Base-by-base conservation (phyloP, 2,329 filamentous ascomycete genomes). In the Parastagonospora avenae region DNA sequence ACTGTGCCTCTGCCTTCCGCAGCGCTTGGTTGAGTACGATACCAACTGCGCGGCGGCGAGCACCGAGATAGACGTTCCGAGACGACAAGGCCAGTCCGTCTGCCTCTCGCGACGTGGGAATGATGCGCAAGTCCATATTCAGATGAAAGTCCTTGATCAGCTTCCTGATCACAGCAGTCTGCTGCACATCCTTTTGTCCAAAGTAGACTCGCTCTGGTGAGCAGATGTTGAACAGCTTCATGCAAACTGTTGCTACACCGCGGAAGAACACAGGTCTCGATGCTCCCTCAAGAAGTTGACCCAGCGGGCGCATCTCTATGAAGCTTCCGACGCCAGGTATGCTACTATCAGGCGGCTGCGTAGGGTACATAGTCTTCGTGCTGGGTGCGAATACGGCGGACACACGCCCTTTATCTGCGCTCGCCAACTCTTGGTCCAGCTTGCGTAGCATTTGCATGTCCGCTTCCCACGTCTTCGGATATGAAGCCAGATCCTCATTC, bases 161-260 rank as follows among this genome's bases (percentile, higher is more conserved):
- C 38, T 89, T 85, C 66, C 85, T 87, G 66, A 99, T 90, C 9
- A 99, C 84, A 14, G 96, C 90, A 0, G 92, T 96, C 76, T 99
- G 94, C 79, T 99, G 94, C 15, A 97, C 86, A 73, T 99, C 94
- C 77, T 99, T 99, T 74, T 97, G 94, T 4, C 94, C 94, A 78
- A 99, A 97, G 76, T 96, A 94, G 4, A 91, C 90, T 38, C 83
- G 83, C 49, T 92, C 88, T 4, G 91, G 88, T 58, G 85, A 81
- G 39, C 91, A 86, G 47, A 92, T 90, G 67, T 92, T 92, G 77
- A 95, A 93, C 11, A 95, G 77, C 76, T 95, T 99, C 84, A 93
- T 94, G 77, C 92, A 97, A 2, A 99, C 89, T 1, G 94, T 99
- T 15, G 94, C 92, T 30, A 99, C 94, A 33, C 94, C 94, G 42